These are phyloP conservation scores for Penicillium psychrosexuale DNA, from an alignment of 2,329 filamentous ascomycete species.

Conservation along the genomic window DNA sequence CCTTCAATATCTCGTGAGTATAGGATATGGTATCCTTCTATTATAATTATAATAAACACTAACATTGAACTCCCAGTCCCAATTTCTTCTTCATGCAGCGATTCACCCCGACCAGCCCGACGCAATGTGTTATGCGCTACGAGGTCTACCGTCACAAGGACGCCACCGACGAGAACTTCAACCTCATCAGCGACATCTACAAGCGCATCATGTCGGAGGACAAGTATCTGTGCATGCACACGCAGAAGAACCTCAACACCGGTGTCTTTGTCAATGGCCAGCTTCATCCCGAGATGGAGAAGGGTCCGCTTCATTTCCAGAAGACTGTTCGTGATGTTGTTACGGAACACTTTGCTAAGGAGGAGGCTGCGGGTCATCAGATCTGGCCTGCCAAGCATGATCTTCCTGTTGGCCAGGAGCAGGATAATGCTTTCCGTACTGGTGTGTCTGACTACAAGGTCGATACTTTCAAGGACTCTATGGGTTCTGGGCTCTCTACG, in stretches of 20 bases:
- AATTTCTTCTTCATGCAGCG: slow-evolving; percentile 64
- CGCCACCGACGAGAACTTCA: slow-evolving; percentile 59
- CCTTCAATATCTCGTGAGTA: slow-evolving; percentile 35
- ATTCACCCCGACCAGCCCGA: slow-evolving; percentile 56
- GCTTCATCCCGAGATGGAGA: slow-evolving; percentile 60
- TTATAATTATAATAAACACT: background rate
- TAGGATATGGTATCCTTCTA: too few relatives aligned
- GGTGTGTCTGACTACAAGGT: background rate
- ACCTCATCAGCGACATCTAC: slow-evolving; percentile 58
- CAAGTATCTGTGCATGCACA: slow-evolving; percentile 59
- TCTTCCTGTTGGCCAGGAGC: background rate
- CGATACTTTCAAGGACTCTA: background rate
- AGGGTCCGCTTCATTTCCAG: slow-evolving; percentile 58
- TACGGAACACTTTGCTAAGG: slow-evolving; percentile 46
- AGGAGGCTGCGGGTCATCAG: slow-evolving; percentile 46
- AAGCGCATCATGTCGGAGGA: slow-evolving; percentile 65
- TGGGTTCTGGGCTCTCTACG: background rate
- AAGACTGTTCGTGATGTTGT: slow-evolving; percentile 51
- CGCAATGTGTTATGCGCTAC: slow-evolving; percentile 57
- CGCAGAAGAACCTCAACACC: slow-evolving; percentile 60
- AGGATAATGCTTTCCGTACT: background rate
- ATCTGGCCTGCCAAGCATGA: slow-evolving; percentile 50
- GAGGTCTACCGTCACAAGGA: slow-evolving; percentile 64
- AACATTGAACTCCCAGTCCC: slow-evolving; percentile 37
- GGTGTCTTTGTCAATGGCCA: slow-evolving; percentile 63